Conservation (phyloP, 305 asterid species). For the Fraxinus xanthoxyloides region DNA sequence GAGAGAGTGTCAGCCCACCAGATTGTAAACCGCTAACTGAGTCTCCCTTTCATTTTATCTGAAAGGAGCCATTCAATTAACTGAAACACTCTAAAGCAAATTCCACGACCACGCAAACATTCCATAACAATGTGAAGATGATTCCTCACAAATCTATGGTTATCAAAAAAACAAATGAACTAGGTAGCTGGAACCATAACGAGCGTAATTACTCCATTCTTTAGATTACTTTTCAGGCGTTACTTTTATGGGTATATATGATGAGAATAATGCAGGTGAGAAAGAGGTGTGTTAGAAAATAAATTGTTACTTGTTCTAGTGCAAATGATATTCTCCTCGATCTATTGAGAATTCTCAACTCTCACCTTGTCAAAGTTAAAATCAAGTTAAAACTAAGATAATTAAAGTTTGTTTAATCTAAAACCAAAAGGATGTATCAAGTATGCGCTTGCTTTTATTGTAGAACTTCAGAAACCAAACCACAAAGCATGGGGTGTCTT, state of each 20-base stretch:
- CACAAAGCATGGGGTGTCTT: not conserved
- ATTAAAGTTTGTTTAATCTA: not conserved
- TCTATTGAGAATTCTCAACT: not conserved
- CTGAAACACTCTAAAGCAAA: not conserved
- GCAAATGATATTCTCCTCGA: not conserved
- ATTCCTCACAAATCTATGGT: not conserved
- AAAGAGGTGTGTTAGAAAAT: not conserved
- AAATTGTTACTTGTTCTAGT: not conserved
- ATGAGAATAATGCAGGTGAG: not conserved
- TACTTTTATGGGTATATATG: not conserved
- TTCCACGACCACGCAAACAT: not conserved
- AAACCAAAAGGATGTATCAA: not conserved
- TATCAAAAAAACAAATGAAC: not conserved
- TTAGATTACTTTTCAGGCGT: not conserved
- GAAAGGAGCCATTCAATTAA: not conserved
- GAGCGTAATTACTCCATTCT: not conserved
- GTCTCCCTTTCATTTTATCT: not conserved
- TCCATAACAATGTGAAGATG: not conserved
- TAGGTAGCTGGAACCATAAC: not conserved
- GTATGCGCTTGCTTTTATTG: not conserved
- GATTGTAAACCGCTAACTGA: not conserved
- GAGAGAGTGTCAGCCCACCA: not conserved
- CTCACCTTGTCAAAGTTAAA: not conserved
- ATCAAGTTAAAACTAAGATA: not conserved
- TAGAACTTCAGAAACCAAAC: not conserved